These are phyloP conservation scores for Aspergillus sojae DNA, from an alignment of 2,329 filamentous ascomycete genomes.

Conservation along the genomic window DNA sequence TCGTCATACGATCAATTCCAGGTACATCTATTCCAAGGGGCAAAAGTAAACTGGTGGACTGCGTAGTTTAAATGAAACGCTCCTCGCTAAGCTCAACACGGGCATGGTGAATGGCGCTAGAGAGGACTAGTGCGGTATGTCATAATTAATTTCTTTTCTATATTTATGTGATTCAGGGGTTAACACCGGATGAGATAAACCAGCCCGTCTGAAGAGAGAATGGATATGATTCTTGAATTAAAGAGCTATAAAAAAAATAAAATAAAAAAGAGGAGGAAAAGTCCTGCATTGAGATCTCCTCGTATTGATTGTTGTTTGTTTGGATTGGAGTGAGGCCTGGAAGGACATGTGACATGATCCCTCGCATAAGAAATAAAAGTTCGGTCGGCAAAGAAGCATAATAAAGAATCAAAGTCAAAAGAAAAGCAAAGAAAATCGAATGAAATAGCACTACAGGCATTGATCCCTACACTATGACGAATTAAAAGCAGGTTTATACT, in stretches of 20 bases:
- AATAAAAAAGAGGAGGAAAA: background rate
- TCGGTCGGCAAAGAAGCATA: background rate
- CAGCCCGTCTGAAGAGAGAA: background rate
- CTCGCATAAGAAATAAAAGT: background rate
- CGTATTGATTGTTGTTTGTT: background rate
- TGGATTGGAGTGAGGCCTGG: background rate
- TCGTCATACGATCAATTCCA: conserved; percentile 9
- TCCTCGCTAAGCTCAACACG: background rate
- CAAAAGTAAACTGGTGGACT: background rate
- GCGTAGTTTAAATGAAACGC: conserved; percentile 6
- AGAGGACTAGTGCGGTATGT: conserved; percentile 19
- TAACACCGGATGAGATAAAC: background rate
- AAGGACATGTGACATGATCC: background rate
- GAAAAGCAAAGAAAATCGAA: background rate
- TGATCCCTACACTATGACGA: conserved; percentile 2
- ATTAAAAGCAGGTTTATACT: conserved; percentile 1
- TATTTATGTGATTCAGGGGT: conserved; percentile 17
- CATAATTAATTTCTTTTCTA: conserved; percentile 15
- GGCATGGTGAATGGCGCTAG: conserved; percentile 11
- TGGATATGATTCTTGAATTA: background rate
- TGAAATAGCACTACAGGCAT: background rate
- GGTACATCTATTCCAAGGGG: background rate
- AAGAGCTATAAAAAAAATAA: background rate
- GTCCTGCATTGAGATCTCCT: background rate
- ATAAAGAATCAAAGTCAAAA: background rate